A percentile compares a stretch with the other conserved stretches of the same genome.
Evolutionary conservation across 2,329 filamentous ascomycete species (phyloP).

Genomic region (Periconia sp.): DNA sequence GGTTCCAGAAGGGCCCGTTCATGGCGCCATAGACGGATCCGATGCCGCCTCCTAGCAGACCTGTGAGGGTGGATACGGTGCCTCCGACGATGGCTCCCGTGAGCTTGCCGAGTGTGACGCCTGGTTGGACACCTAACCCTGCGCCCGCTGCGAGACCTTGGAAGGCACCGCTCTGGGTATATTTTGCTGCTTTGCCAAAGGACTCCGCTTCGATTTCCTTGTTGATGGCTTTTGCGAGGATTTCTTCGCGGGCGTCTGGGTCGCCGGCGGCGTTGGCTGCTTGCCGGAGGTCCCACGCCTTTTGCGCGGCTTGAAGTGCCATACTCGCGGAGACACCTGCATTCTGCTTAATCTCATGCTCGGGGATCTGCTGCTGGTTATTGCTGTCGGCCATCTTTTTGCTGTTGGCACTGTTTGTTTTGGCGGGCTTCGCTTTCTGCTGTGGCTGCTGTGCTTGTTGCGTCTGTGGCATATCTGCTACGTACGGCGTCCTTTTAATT

Average conservation of each 20-base stretch:
- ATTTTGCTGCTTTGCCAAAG: conserved; percentile 46
- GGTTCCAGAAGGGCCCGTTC: conserved; percentile 38
- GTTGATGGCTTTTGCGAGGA: conserved; percentile 43
- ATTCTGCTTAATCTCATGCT: not conserved
- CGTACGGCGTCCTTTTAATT: not conserved
- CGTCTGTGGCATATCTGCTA: not conserved
- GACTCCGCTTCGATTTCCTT: conserved; percentile 46
- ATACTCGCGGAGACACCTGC: not conserved
- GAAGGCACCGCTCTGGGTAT: conserved; percentile 42
- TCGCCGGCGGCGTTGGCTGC: conserved; percentile 44
- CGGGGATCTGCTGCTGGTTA: not conserved
- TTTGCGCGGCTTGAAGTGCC: conserved; percentile 31
- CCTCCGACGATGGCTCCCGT: conserved; percentile 41
- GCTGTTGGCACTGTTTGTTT: not conserved
- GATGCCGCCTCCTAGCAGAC: conserved; percentile 37
- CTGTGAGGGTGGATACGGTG: conserved; percentile 34
- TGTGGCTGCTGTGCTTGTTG: not conserved
- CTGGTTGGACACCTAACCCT: conserved; percentile 40
- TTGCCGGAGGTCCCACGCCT: conserved; percentile 44
- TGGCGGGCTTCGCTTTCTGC: not conserved
- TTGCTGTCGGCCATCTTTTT: not conserved
- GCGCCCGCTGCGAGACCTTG: conserved; percentile 44
- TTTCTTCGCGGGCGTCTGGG: conserved; percentile 41
- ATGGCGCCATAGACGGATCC: conserved; percentile 41
- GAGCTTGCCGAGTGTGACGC: conserved; percentile 37